phyloP scores from a whole-genome alignment of 331 rosid species.

The Quercus phellos region DNA sequence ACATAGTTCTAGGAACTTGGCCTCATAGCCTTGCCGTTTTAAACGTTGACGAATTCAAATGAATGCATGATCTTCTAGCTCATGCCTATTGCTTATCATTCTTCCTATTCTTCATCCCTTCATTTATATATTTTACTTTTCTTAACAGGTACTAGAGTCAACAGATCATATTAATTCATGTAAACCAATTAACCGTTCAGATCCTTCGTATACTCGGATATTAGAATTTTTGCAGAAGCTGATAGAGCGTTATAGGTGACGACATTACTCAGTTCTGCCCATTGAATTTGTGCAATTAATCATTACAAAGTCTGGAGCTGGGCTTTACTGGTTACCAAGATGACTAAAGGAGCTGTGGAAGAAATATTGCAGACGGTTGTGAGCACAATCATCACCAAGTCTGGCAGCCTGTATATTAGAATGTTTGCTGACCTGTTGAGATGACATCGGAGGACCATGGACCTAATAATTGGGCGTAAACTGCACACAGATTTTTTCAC shows the following conservation, averaged over 20 bases:
- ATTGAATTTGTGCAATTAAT: neutral
- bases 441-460: neutral
- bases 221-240: constrained; percentile 69
- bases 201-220: constrained; percentile 80
- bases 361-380: neutral
- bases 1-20: neutral
- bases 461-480: neutral
- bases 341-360: neutral
- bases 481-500: neutral
- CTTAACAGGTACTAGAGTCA: constrained; percentile 79
- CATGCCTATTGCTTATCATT: neutral
- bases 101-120: neutral
- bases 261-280: neutral
- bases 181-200: constrained; percentile 71
- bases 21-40: neutral
- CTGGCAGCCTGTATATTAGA: neutral
- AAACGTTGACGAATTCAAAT: neutral
- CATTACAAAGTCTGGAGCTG: neutral
- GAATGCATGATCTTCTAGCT: neutral
- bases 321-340: neutral
- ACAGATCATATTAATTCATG: constrained; percentile 94
- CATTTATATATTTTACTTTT: neutral
- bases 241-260: constrained; percentile 37
- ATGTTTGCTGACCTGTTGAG: neutral
- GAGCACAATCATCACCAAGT: neutral